A percentile compares a stretch with the other conserved stretches of the same genome.
Conservation (phyloP, 495 filamentous ascomycete genomes). For the Penicillium odoratum region DNA sequence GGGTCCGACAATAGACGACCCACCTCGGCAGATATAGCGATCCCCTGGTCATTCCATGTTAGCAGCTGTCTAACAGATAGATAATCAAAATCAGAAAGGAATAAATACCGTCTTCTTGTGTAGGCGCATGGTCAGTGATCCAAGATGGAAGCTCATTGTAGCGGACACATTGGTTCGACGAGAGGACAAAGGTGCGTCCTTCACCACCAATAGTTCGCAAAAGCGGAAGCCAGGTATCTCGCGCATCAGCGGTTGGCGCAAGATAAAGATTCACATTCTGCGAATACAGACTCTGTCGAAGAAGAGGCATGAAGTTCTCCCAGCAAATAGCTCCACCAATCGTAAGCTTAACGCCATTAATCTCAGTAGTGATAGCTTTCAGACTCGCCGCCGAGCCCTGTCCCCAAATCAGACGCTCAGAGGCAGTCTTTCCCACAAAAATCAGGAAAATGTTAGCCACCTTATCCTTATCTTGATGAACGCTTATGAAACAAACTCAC, state of each 20-base stretch:
- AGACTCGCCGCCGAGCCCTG: slow-evolving; percentile 81
- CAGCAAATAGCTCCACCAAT: slow-evolving; percentile 91
- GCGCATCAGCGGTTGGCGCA: slow-evolving; percentile 84
- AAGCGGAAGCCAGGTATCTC: slow-evolving; percentile 80
- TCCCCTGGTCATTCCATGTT: slow-evolving; percentile 5
- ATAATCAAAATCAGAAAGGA: not conserved
- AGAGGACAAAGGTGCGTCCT: slow-evolving; percentile 82
- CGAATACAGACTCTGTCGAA: slow-evolving; percentile 75
- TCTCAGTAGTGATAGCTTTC: slow-evolving; percentile 75
- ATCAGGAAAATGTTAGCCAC: not conserved
- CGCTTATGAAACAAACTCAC: slow-evolving; percentile 33
- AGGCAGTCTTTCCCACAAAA: slow-evolving; percentile 6
- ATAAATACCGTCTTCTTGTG: slow-evolving; percentile 17
- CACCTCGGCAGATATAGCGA: slow-evolving; percentile 54
- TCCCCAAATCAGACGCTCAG: slow-evolving; percentile 74
- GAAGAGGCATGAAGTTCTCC: slow-evolving; percentile 96
- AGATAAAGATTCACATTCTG: slow-evolving; percentile 95
- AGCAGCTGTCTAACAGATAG: not conserved
- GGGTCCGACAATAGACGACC: slow-evolving; percentile 79
- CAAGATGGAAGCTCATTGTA: slow-evolving; percentile 57
- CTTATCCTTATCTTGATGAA: not conserved
- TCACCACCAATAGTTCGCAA: slow-evolving; percentile 82
- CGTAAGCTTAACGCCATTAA: slow-evolving; percentile 74
- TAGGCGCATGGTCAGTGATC: slow-evolving; percentile 39
- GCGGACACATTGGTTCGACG: slow-evolving; percentile 78